Evolutionary conservation across 2,329 filamentous ascomycete species (phyloP).

Genomic region (Pseudogymnoascus sp.): DNA sequence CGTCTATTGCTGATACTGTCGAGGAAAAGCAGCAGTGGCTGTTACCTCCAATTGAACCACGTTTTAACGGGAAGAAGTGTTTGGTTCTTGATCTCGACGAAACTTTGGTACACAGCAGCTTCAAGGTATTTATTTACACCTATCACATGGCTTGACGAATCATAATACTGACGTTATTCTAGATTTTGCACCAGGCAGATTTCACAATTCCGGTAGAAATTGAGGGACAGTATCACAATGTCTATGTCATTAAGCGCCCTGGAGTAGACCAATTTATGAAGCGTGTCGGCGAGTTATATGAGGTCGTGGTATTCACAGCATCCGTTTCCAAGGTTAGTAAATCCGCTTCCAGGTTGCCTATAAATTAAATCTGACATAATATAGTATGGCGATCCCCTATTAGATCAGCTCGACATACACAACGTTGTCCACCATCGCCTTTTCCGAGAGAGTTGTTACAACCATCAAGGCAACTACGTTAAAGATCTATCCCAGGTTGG

Average conservation of each 20-base stretch:
- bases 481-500: slow-evolving; percentile 98
- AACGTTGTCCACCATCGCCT: slow-evolving; percentile 91
- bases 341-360: neutral
- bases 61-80: slow-evolving; percentile 83
- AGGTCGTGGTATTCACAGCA: slow-evolving; percentile 97
- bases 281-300: slow-evolving; percentile 91
- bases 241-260: slow-evolving; percentile 98
- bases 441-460: slow-evolving; percentile 98
- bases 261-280: slow-evolving; percentile 99
- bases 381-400: slow-evolving; percentile 88
- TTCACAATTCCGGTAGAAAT: slow-evolving; percentile 99
- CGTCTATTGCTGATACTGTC: slow-evolving; percentile 16
- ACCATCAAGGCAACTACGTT: slow-evolving; percentile 98
- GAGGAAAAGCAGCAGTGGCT: slow-evolving; percentile 39
- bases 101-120: slow-evolving; percentile 95
- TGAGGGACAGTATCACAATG: slow-evolving; percentile 97
- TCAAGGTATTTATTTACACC: slow-evolving; percentile 59
- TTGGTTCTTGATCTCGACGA: slow-evolving; percentile 93
- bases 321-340: slow-evolving; percentile 83
- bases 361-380: slow-evolving; percentile 8
- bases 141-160: neutral
- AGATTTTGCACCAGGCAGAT: slow-evolving; percentile 97
- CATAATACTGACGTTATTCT: slow-evolving; percentile 12
- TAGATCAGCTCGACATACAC: slow-evolving; percentile 96
- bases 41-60: slow-evolving; percentile 71